These are phyloP conservation scores for Aspergillus amoenus DNA, from an alignment of 2,329 filamentous ascomycete genomes.

Conservation along the genomic window DNA sequence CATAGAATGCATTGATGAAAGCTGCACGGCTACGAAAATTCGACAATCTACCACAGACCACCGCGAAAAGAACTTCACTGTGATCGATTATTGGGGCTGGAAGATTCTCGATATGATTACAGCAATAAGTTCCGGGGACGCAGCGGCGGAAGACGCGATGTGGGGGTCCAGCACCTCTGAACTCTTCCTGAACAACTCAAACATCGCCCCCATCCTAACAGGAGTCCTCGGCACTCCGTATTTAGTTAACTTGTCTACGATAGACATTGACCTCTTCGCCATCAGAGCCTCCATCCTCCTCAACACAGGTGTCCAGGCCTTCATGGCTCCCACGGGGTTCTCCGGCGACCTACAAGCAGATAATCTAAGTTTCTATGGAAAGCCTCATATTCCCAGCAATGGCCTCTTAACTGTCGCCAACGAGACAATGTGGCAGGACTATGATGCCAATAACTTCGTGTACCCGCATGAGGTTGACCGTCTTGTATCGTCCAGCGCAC, in stretches of 20 bases:
- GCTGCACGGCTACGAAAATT: constrained; percentile 6
- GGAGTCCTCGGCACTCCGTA: not conserved
- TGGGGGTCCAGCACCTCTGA: constrained; percentile 2
- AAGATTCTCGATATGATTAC: not conserved
- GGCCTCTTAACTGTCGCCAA: not conserved
- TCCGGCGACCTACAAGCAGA: not conserved
- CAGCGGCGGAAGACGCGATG: not conserved
- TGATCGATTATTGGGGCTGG: constrained; percentile 7
- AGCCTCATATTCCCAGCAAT: not conserved
- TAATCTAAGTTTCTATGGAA: constrained; percentile 7
- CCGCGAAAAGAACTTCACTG: constrained; percentile 1
- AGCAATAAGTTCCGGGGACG: not conserved
- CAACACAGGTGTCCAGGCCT: constrained; percentile 7
- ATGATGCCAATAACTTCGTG: not conserved
- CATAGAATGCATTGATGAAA: not conserved
- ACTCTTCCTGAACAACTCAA: constrained; percentile 6
- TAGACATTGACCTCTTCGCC: not conserved
- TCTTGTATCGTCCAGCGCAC: not conserved
- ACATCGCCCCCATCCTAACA: not conserved
- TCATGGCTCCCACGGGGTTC: constrained; percentile 8
- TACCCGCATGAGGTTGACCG: not conserved
- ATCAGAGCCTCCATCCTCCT: constrained; percentile 4
- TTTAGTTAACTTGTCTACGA: not conserved
- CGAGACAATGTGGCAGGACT: not conserved
- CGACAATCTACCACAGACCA: constrained; percentile 5